phyloP scores from a whole-genome alignment of 345 rosid species.

The Anastatica hierochuntica region DNA sequence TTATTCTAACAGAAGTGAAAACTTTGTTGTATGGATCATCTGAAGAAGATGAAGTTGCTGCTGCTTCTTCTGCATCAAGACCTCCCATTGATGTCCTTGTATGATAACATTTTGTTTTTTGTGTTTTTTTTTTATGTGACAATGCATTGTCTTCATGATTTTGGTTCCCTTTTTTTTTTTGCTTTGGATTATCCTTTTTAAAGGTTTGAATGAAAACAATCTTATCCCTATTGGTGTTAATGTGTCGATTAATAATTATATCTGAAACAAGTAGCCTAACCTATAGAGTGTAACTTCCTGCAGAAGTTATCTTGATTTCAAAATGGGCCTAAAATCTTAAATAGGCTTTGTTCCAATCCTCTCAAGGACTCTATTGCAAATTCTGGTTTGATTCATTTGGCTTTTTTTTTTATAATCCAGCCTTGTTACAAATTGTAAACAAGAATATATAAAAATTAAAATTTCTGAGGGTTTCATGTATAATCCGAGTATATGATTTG shows the following conservation, averaged over 20 bases:
- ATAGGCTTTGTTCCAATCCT: neutral
- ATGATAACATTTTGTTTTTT: neutral
- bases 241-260: too few relatives aligned
- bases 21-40: constrained; percentile 19
- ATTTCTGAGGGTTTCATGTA: neutral
- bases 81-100: constrained; percentile 24
- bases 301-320: too few relatives aligned
- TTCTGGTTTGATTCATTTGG: neutral
- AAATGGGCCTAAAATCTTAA: neutral
- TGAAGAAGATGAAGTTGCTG: constrained; percentile 19
- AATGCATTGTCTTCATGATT: neutral
- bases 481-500: neutral
- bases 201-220: neutral
- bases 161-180: neutral
- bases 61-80: constrained; percentile 12
- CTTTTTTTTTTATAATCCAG: neutral
- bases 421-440: neutral
- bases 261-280: too few relatives aligned
- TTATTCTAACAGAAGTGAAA: constrained; percentile 52
- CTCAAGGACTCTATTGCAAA: neutral
- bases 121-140: neutral
- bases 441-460: too few relatives aligned
- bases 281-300: too few relatives aligned
- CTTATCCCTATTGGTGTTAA: too few relatives aligned
- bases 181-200: neutral